These are phyloP conservation scores for Pleurotus tuoliensis DNA, from an alignment of 768 basidiomycete genomes.

Conservation along the genomic window DNA sequence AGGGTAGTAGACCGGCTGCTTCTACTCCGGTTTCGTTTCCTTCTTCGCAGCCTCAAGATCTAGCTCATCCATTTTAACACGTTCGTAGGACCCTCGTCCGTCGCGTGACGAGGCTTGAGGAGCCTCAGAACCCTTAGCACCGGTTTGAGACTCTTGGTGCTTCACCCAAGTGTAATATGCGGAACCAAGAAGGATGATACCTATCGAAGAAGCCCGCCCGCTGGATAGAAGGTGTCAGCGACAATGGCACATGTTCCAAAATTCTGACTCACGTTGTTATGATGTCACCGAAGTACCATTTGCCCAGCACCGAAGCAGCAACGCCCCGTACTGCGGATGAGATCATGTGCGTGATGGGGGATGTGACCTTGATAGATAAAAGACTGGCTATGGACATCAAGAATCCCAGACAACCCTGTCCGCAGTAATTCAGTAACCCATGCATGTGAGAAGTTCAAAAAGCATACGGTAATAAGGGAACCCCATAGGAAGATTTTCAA, in stretches of 20 bases:
- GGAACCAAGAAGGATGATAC: slow-evolving; percentile 77
- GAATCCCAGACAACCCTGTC: slow-evolving; percentile 83
- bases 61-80: slow-evolving; percentile 59
- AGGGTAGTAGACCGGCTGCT: not conserved
- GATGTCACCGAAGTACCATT: slow-evolving; percentile 78
- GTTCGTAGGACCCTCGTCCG: slow-evolving; percentile 44
- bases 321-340: slow-evolving; percentile 95
- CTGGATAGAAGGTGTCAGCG: slow-evolving; percentile 31
- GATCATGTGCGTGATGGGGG: slow-evolving; percentile 96
- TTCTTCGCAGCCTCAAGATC: slow-evolving; percentile 42
- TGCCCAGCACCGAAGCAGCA: slow-evolving; percentile 79
- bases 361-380: slow-evolving; percentile 95
- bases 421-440: not conserved
- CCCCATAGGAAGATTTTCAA: slow-evolving; percentile 73
- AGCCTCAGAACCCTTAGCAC: slow-evolving; percentile 15
- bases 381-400: slow-evolving; percentile 92
- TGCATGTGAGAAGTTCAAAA: not conserved
- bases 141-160: slow-evolving; percentile 57
- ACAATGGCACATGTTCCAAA: not conserved
- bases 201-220: slow-evolving; percentile 78
- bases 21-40: slow-evolving; percentile 13
- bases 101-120: slow-evolving; percentile 18
- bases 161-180: slow-evolving; percentile 88
- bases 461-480: slow-evolving; percentile 64
- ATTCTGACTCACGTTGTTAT: slow-evolving; percentile 62